Base-by-base conservation (phyloP, 495 filamentous ascomycete genomes). In the Aspergillus funiculosus region DNA sequence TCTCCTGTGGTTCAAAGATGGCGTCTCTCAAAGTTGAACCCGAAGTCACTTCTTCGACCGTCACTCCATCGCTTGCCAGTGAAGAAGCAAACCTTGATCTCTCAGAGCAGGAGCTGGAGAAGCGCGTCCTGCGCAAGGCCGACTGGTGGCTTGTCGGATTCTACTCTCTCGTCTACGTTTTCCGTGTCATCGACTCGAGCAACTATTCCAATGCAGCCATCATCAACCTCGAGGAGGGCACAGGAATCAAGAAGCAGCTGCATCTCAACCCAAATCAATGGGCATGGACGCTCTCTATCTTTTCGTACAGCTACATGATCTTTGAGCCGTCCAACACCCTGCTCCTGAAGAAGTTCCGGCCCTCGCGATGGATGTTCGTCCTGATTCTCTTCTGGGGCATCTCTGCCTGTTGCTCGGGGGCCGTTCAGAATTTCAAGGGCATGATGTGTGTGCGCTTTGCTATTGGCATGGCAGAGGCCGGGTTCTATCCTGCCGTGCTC, bases 181-280 rank as follows among this genome's bases (percentile, higher is more conserved):
- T 71, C 46, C 53, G 61, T 5, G 61, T 65, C 26, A 68, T 71
- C 38, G 63, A 71, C 43, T 63, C 60, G 0, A 55, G 54, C 37
- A 71, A 71, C 43, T 66, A 66, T 41, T 61, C 68, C 9, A 74
- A 74, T 31, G 66, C 69, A 2, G 68, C 66, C 0, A 74, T 74
- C 41, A 72, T 72, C 59, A 72, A 72, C 32, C 56, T 72, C 18
- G 68, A 70, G 50, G 52, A 59, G 18, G 67, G 68, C 10, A 68
- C 61, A 0, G 62, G 61, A 8, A 69, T 71, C 34, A 71, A 69
- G 29, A 66, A 69, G 44, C 62, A 74, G 32, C 62, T 72, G 1
- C 40, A 58, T n/a, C 52, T 72, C 6, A 61, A 27, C 13, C 39
- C 58, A 0, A 54, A 51, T 0, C 60, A 74, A 40, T 74, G 67